These are phyloP conservation scores for Pleurotus cornucopiae DNA, from an alignment of 768 basidiomycete genomes.

Conservation along the genomic window DNA sequence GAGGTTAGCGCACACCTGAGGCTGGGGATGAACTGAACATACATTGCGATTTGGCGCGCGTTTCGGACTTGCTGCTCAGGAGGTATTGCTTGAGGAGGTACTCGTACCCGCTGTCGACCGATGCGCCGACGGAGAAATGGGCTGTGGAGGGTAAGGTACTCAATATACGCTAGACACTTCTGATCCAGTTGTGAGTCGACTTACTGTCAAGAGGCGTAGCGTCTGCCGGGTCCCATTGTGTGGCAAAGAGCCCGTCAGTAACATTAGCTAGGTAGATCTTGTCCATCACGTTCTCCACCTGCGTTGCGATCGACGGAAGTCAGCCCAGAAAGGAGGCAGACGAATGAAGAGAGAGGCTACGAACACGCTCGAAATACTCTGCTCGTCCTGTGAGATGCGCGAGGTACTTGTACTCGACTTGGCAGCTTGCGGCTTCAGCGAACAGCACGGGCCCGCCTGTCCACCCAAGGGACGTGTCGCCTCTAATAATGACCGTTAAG, in stretches of 20 bases:
- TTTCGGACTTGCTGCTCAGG: constrained; percentile 41
- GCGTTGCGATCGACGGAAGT: too few relatives aligned
- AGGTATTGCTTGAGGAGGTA: constrained; percentile 67
- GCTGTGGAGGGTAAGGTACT: constrained; percentile 17
- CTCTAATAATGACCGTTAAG: constrained; percentile 16
- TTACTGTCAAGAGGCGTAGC: constrained; percentile 22
- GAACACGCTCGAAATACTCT: constrained; percentile 39
- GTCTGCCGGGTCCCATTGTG: constrained; percentile 23
- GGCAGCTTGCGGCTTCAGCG: constrained; percentile 46
- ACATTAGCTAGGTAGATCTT: constrained; percentile 27
- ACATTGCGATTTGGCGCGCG: constrained; percentile 47
- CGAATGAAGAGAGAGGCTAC: neutral
- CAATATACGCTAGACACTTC: neutral
- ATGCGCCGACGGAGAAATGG: constrained; percentile 51
- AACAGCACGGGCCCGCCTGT: constrained; percentile 24
- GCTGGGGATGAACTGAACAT: constrained; percentile 35
- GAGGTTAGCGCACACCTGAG: neutral
- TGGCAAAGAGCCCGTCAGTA: constrained; percentile 29
- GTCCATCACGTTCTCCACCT: constrained; percentile 36
- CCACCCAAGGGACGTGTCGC: constrained; percentile 27
- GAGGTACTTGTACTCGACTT: constrained; percentile 76
- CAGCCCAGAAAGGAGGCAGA: too few relatives aligned
- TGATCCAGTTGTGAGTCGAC: neutral
- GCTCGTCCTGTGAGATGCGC: constrained; percentile 60
- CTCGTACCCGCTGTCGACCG: constrained; percentile 63